phyloP scores from a whole-genome alignment of 495 filamentous ascomycete genomes.

The Lophium mytilinum region DNA sequence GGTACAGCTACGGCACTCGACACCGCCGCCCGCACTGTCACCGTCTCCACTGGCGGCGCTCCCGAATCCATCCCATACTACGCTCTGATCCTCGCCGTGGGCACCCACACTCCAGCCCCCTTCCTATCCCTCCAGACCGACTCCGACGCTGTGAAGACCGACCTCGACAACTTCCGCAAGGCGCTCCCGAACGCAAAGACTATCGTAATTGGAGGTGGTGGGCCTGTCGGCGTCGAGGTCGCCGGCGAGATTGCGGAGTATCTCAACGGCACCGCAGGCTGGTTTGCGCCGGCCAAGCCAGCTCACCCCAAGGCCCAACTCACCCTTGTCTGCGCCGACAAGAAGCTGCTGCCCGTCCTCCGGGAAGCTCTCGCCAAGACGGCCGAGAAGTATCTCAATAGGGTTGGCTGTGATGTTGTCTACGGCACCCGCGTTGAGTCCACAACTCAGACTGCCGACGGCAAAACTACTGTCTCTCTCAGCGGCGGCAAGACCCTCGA shows the following conservation, averaged over 20 bases:
- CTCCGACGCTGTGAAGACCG: conserved; percentile 33
- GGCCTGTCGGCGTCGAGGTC: conserved; percentile 55
- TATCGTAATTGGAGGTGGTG: conserved; percentile 55
- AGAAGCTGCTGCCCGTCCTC: conserved; percentile 41
- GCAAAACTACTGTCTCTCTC: conserved; percentile 28
- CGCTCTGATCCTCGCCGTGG: conserved; percentile 25
- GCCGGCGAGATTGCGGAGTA: conserved; percentile 43
- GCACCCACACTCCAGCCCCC: conserved; percentile 10
- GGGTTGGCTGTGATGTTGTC: conserved; percentile 39
- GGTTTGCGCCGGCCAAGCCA: conserved; percentile 5
- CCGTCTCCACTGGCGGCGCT: conserved; percentile 15
- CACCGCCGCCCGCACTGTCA: conserved; percentile 19
- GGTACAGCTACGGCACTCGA: conserved; percentile 49
- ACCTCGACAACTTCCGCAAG: conserved; percentile 28
- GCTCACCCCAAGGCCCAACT: conserved; percentile 34
- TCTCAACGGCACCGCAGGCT: conserved; percentile 25
- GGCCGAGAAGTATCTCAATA: conserved; percentile 38
- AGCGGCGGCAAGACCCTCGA: conserved; percentile 33
- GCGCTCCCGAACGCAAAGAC: conserved; percentile 45
- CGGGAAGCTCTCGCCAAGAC: conserved; percentile 32
- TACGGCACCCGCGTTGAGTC: conserved; percentile 31
- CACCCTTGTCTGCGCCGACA: conserved; percentile 36
- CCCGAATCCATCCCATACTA: conserved; percentile 8
- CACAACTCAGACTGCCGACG: conserved; percentile 10
- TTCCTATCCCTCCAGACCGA: conserved; percentile 36